Conservation (phyloP, 768 basidiomycete species). For the Panaeolus papilionaceus region DNA sequence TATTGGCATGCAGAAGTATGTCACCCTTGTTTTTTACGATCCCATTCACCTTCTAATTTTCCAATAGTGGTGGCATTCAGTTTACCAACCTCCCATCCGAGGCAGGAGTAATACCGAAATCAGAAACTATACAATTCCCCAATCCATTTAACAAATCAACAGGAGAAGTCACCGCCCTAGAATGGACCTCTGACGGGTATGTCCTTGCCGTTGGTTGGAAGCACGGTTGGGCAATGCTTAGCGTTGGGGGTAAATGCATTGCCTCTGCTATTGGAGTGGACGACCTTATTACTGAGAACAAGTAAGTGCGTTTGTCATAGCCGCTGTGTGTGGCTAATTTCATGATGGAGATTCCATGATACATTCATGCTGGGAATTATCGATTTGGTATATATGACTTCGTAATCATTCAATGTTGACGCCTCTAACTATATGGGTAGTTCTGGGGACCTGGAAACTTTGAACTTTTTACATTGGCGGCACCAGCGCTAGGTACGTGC, state of each 20-base stretch:
- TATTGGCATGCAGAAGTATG: constrained; percentile 75
- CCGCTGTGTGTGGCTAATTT: constrained; percentile 18
- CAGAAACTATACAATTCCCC: constrained; percentile 68
- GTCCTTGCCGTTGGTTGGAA: constrained; percentile 93
- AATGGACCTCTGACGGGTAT: constrained; percentile 97
- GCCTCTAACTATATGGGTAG: constrained; percentile 43
- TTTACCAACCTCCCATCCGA: constrained; percentile 73
- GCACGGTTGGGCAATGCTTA: constrained; percentile 90
- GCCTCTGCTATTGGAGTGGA: constrained; percentile 79
- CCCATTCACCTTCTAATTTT: constrained; percentile 10
- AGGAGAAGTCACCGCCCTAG: constrained; percentile 70
- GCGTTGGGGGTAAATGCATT: constrained; percentile 86
- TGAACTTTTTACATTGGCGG: constrained; percentile 81
- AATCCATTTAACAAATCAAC: constrained; percentile 62
- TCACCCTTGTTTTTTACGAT: constrained; percentile 13
- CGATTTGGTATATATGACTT: constrained; percentile 62
- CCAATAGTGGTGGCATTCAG: constrained; percentile 65
- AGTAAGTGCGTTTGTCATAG: constrained; percentile 36
- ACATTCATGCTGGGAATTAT: constrained; percentile 84
- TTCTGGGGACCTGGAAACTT: constrained; percentile 96
- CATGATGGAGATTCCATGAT: constrained; percentile 67
- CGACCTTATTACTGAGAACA: constrained; percentile 61
- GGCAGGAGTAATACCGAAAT: constrained; percentile 59
- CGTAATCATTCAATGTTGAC: not conserved
- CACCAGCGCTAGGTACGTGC: constrained; percentile 53